Conservation (phyloP, 495 filamentous ascomycete genomes). For the Lichenothelia convexa region DNA sequence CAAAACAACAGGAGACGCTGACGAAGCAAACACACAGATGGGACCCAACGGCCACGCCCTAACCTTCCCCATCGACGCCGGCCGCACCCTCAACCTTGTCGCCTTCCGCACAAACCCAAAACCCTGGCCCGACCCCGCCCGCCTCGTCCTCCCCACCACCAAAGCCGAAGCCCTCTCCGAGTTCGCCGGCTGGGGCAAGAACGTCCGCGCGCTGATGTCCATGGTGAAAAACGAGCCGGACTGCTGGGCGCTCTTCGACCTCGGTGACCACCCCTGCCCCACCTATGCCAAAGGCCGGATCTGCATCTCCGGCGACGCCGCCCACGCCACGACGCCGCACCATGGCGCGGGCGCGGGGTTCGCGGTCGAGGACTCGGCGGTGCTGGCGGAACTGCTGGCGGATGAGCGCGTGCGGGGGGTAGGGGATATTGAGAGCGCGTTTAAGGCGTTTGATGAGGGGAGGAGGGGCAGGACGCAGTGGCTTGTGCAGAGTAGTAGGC, state of each 20-base stretch:
- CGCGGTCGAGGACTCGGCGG: slow-evolving; percentile 48
- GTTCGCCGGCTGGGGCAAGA: slow-evolving; percentile 33
- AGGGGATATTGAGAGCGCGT: slow-evolving; percentile 33
- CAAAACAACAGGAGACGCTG: no score
- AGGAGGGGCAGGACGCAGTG: slow-evolving; percentile 27
- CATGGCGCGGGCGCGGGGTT: slow-evolving; percentile 51
- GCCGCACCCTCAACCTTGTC: slow-evolving; percentile 41
- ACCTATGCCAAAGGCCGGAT: slow-evolving; percentile 36
- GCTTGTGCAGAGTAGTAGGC: slow-evolving; percentile 13
- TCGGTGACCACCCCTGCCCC: slow-evolving; percentile 40
- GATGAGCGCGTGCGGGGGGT: no score
- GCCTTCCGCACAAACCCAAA: slow-evolving; percentile 22
- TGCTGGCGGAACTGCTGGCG: slow-evolving; percentile 36
- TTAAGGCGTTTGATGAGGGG: slow-evolving; percentile 41
- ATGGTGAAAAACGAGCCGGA: slow-evolving; percentile 27
- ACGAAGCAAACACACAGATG: no score
- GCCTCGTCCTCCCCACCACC: slow-evolving; percentile 37
- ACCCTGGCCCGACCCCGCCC: slow-evolving; percentile 28
- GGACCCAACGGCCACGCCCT: slow-evolving; percentile 40
- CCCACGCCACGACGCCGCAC: slow-evolving; percentile 51
- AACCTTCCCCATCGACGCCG: slow-evolving; percentile 48
- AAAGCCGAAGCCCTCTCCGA: slow-evolving; percentile 39
- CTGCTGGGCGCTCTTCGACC: slow-evolving; percentile 47
- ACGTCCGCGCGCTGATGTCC: slow-evolving; percentile 27
- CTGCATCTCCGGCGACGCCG: slow-evolving; percentile 48